Evolutionary conservation across 768 basidiomycete species (phyloP).

Genomic region (Termitomyces sp.): DNA sequence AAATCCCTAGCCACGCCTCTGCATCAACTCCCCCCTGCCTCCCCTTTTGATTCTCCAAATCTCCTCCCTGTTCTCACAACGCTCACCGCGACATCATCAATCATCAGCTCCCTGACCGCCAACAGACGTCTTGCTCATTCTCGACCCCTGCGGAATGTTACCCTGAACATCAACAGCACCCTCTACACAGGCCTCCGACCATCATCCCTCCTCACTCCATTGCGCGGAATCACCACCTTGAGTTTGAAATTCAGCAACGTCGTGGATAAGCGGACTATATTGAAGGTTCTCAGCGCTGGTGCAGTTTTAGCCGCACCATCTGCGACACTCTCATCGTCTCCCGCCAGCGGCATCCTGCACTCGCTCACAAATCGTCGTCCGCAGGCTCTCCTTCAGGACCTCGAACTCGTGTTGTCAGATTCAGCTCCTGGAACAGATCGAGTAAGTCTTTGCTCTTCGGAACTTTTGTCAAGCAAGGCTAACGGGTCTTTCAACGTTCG

Average conservation of each 20-base stretch:
- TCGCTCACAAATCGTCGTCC: conserved; percentile 7
- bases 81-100: conserved; percentile 32
- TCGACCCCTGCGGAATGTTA: conserved; percentile 29
- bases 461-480: background rate
- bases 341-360: conserved; percentile 15
- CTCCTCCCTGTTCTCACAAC: conserved; percentile 36
- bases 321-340: background rate
- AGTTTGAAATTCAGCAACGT: conserved; percentile 30
- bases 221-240: conserved; percentile 29
- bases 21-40: conserved; percentile 9
- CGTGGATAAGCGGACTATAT: conserved; percentile 40
- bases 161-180: conserved; percentile 37
- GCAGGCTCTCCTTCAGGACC: conserved; percentile 18
- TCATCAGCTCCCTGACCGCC: conserved; percentile 23
- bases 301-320: conserved; percentile 21
- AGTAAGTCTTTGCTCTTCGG: conserved; percentile 19
- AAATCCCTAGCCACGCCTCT: conserved; percentile 9
- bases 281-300: conserved; percentile 40
- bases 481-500: conserved; percentile 10
- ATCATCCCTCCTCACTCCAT: conserved; percentile 28
- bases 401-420: conserved; percentile 27
- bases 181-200: conserved; percentile 43
- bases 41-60: conserved; percentile 24
- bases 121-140: background rate
- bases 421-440: conserved; percentile 25